A percentile compares a stretch with the other conserved stretches of the same genome.
Evolutionary conservation across 2,329 filamentous ascomycete species (phyloP).

Genomic region (Diaporthe longicolla): DNA sequence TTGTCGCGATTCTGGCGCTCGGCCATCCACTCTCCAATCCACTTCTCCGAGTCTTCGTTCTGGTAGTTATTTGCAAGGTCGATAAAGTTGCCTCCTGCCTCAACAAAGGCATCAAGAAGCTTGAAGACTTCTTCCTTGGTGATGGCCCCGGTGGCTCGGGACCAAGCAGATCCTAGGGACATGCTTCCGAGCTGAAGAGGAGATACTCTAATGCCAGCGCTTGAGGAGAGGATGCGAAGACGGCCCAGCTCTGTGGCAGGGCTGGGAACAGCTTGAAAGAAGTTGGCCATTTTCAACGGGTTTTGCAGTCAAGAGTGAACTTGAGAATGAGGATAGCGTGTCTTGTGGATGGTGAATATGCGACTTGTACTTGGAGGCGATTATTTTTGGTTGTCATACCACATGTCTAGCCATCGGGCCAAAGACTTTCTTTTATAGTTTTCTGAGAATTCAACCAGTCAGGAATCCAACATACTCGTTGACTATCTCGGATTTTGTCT

Average conservation of each 20-base stretch:
- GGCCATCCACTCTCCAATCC: slow-evolving; percentile 80
- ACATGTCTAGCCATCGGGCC: not conserved
- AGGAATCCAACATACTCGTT: not conserved
- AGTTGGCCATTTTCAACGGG: not conserved
- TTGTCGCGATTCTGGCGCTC: slow-evolving; percentile 74
- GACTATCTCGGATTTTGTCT: not conserved
- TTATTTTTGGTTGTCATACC: not conserved
- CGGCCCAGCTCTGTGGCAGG: slow-evolving; percentile 71
- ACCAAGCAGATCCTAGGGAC: slow-evolving; percentile 35
- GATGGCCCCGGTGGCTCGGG: slow-evolving; percentile 59
- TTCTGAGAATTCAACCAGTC: not conserved
- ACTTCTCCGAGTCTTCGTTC: slow-evolving; percentile 71
- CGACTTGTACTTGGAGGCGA: not conserved
- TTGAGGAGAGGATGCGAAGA: slow-evolving; percentile 76
- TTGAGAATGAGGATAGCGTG: no score
- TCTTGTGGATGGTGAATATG: no score
- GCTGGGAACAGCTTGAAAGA: slow-evolving; percentile 10
- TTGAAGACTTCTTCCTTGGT: slow-evolving; percentile 75
- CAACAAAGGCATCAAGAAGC: slow-evolving; percentile 76
- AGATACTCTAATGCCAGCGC: slow-evolving; percentile 75
- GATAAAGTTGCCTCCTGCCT: slow-evolving; percentile 76
- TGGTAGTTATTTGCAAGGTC: slow-evolving; percentile 81
- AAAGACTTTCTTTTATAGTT: slow-evolving; percentile 11
- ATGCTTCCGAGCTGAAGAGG: slow-evolving; percentile 70
- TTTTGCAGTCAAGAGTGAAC: not conserved